phyloP scores from a whole-genome alignment of 2,329 filamentous ascomycete genomes.

The Colletotrichum zoysiae region DNA sequence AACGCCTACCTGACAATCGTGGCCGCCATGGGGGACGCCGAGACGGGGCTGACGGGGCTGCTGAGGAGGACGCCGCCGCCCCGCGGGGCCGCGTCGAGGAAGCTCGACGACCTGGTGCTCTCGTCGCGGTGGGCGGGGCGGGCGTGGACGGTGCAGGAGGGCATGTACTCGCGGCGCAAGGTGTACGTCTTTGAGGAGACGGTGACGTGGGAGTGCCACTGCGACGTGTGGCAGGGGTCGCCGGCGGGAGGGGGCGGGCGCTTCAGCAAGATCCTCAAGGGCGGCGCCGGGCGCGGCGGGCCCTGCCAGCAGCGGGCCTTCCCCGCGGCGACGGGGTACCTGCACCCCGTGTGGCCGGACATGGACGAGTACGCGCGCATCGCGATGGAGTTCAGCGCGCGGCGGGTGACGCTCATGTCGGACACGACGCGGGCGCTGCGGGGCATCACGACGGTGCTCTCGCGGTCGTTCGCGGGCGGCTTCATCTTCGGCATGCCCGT shows the following conservation, averaged over 20 bases:
- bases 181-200: conserved; percentile 59
- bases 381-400: conserved; percentile 58
- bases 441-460: conserved; percentile 58
- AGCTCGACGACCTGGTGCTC: conserved; percentile 55
- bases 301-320: conserved; percentile 50
- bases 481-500: conserved; percentile 61
- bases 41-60: conserved; percentile 51
- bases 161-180: conserved; percentile 56
- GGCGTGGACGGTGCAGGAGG: conserved; percentile 60
- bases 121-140: conserved; percentile 55
- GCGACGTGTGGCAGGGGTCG: conserved; percentile 55
- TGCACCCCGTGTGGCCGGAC: conserved; percentile 59
- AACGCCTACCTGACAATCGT: conserved; percentile 60
- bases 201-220: conserved; percentile 61
- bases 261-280: conserved; percentile 46
- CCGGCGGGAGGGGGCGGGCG: conserved; percentile 17
- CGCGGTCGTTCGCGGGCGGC: conserved; percentile 56
- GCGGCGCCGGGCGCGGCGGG: conserved; percentile 23
- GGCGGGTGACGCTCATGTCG: conserved; percentile 55
- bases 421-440: conserved; percentile 59
- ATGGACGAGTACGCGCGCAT: conserved; percentile 60
- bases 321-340: conserved; percentile 52
- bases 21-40: conserved; percentile 56
- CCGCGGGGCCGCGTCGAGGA: conserved; percentile 48
- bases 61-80: conserved; percentile 39